Conservation (phyloP, 495 filamentous ascomycete genomes). For the Annulohypoxylon moriforme region DNA sequence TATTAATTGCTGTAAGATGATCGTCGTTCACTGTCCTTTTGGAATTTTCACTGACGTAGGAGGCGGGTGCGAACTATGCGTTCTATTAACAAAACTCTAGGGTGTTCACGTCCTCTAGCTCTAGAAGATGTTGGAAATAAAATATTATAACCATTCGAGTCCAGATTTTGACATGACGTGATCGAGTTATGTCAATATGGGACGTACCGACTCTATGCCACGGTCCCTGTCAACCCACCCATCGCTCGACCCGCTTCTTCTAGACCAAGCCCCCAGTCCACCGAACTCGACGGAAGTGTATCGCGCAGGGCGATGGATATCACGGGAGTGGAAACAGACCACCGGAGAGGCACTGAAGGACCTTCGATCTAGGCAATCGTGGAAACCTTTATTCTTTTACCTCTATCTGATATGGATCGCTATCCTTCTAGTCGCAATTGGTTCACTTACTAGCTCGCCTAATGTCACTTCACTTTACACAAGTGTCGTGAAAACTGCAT, state of each 20-base stretch:
- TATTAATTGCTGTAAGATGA: conserved; percentile 1
- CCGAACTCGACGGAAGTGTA: not conserved
- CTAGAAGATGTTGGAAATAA: not conserved
- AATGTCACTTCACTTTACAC: not conserved
- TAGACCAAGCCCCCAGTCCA: not conserved
- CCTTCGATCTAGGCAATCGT: not conserved
- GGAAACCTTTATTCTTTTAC: not conserved
- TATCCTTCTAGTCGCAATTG: not conserved
- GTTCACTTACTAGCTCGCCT: not conserved
- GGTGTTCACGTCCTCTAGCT: not conserved
- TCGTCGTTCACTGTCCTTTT: not conserved
- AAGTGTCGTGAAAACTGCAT: not conserved
- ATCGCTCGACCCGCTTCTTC: conserved; percentile 5
- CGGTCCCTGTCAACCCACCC: not conserved
- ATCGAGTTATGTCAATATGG: not conserved
- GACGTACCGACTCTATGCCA: conserved; percentile 1
- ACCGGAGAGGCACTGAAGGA: conserved; percentile 1
- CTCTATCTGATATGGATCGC: not conserved
- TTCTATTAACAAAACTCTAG: not conserved
- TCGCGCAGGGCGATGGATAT: conserved; percentile 8
- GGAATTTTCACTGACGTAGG: not conserved
- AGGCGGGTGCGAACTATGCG: not conserved
- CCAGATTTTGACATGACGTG: not conserved
- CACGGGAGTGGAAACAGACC: conserved; percentile 12
- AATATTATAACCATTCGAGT: not conserved